These are phyloP conservation scores for Boletus sensibilis DNA, from an alignment of 768 basidiomycete species.

Conservation along the genomic window DNA sequence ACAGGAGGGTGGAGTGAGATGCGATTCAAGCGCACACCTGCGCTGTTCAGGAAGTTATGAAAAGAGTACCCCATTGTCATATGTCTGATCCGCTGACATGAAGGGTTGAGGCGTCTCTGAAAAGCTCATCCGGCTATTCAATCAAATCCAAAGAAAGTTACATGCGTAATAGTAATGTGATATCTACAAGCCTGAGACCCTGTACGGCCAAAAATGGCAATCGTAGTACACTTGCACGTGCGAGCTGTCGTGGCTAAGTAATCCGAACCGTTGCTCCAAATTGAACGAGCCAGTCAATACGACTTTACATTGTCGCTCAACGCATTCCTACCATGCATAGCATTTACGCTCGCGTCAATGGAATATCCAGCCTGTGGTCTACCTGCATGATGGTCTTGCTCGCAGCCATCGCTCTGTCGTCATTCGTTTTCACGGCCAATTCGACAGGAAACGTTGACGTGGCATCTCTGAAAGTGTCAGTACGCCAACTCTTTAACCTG, in stretches of 20 bases:
- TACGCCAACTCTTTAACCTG: slow-evolving; percentile 7
- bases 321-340: slow-evolving; percentile 55
- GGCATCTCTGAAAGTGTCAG: slow-evolving; percentile 76
- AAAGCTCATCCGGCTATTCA: neutral
- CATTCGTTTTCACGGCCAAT: slow-evolving; percentile 59
- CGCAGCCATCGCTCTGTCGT: slow-evolving; percentile 68
- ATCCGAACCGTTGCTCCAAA: too few relatives aligned
- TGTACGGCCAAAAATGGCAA: slow-evolving; percentile 10
- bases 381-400: slow-evolving; percentile 74
- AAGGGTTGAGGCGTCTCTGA: slow-evolving; percentile 12
- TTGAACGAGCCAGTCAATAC: neutral
- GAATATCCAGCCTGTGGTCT: slow-evolving; percentile 68
- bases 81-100: neutral
- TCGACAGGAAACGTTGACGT: slow-evolving; percentile 59
- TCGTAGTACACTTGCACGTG: slow-evolving; percentile 4
- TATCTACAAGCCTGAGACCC: neutral
- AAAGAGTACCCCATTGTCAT: slow-evolving; percentile 3
- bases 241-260: neutral
- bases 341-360: slow-evolving; percentile 68
- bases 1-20: slow-evolving; percentile 1
- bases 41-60: slow-evolving; percentile 3
- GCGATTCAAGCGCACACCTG: slow-evolving; percentile 6
- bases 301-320: neutral
- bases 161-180: neutral
- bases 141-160: neutral